Evolutionary conservation across 2,329 filamentous ascomycete genomes (phyloP), one percentile per base, ranked within the genome.

Genomic region (Colletotrichum tamarilloi): DNA sequence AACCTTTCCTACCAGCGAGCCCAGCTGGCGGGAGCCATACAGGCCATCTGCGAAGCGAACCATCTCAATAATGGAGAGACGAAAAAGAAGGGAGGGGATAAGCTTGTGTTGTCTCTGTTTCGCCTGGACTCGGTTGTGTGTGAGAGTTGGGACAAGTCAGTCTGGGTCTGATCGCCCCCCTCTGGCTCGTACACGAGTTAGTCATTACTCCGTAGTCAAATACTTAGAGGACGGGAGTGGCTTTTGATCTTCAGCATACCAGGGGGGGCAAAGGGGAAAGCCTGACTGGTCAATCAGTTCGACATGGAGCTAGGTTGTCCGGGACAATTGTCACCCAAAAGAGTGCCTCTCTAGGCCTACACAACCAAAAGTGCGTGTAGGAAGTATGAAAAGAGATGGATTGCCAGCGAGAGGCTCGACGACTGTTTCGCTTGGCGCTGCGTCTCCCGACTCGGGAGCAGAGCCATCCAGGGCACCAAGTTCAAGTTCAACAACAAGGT

Each of bases 91-190:
- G 32, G 58, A 67, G 70, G 56, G 56, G 60, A 73, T 62, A 62
- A 63, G 62, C 72, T 59, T 67, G 68, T 68, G 59, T 62, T 68
- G 72, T 73, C 55, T 62, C 58, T 60, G 73, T 75, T 74, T 75
- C 73, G 71, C 38, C 62, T 59, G 62, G 46, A 71, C 62, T 70
- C 65, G 57, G 57, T 67, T 59, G 66, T 70, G 73, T 75, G 67
- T 42, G 73, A 74, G 71, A 70, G 46, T 74, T 74, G 52, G 62
- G 73, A 74, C 42, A 74, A 74, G 72, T 74, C 68, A 74, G 57
- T 59, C 12, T 67, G 38, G 58, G 68, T 72, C 72, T 72, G 68
- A 74, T 53, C 68, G 52, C 30, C 60, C 60, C 28, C 53, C n/a
- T 67, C 24, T 49, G 26, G 52, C 28, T 46, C 8, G 30, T 55